Percentiles rank a stretch among this genome's conserved stretches.
These are phyloP conservation scores for Diaporthe vaccinii DNA, from an alignment of 2,329 filamentous ascomycete species.

Conservation along the genomic window DNA sequence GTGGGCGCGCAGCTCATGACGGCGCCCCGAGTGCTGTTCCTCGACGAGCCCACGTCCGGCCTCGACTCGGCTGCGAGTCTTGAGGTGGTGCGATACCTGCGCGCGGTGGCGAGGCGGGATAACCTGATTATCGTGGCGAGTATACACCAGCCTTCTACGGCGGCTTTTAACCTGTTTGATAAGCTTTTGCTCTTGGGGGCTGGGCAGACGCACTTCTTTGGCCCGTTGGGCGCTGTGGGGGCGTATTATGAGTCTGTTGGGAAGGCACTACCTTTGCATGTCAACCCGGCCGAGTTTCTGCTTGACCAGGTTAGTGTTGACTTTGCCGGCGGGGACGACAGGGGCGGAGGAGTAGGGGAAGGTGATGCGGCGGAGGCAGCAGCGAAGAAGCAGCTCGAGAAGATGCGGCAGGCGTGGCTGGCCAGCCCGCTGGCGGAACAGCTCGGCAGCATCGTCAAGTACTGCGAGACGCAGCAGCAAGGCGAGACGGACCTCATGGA, in stretches of 20 bases:
- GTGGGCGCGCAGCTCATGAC: slow-evolving; percentile 87
- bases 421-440: slow-evolving; percentile 53
- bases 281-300: slow-evolving; percentile 85
- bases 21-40: slow-evolving; percentile 82
- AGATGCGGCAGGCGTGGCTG: slow-evolving; percentile 69
- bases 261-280: slow-evolving; percentile 74
- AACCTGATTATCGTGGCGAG: slow-evolving; percentile 85
- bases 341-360: slow-evolving; percentile 41
- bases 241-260: slow-evolving; percentile 75
- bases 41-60: slow-evolving; percentile 88
- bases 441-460: slow-evolving; percentile 45
- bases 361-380: not conserved
- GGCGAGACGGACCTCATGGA: slow-evolving; percentile 38
- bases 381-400: slow-evolving; percentile 59
- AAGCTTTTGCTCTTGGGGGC: slow-evolving; percentile 80
- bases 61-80: slow-evolving; percentile 82
- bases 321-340: slow-evolving; percentile 69
- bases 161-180: slow-evolving; percentile 85
- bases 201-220: slow-evolving; percentile 81
- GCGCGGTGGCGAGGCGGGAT: slow-evolving; percentile 73
- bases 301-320: slow-evolving; percentile 85
- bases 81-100: slow-evolving; percentile 83
- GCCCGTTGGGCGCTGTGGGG: slow-evolving; percentile 69
- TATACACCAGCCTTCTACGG: slow-evolving; percentile 87
- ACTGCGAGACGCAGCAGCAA: slow-evolving; percentile 48